phyloP scores from a whole-genome alignment of 2,329 filamentous ascomycete species.

The Fusarium decemcellulare region DNA sequence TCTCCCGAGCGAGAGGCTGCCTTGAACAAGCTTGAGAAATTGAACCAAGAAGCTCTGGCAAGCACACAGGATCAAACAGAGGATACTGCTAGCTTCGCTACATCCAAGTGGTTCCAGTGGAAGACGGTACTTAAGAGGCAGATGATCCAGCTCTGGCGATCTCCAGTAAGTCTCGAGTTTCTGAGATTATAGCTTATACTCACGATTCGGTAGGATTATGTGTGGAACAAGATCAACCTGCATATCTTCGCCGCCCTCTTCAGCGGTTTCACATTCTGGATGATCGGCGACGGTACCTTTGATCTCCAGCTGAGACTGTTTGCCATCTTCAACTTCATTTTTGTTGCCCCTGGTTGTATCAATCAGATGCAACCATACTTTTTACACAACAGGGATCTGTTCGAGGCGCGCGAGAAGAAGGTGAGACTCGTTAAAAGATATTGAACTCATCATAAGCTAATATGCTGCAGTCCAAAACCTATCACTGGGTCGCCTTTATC shows the following conservation, averaged over 20 bases:
- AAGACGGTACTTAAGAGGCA: slow-evolving; percentile 49
- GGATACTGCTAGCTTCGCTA: slow-evolving; percentile 58
- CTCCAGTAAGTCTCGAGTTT: slow-evolving; percentile 24
- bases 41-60: slow-evolving; percentile 65
- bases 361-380: slow-evolving; percentile 61
- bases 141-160: slow-evolving; percentile 44
- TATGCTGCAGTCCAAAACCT: slow-evolving; percentile 56
- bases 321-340: slow-evolving; percentile 67
- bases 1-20: slow-evolving; percentile 67
- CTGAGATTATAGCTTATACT: background rate
- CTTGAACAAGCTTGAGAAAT: slow-evolving; percentile 65
- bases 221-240: slow-evolving; percentile 50
- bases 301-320: slow-evolving; percentile 60
- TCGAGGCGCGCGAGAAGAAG: slow-evolving; percentile 64
- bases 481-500: slow-evolving; percentile 66
- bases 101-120: slow-evolving; percentile 56
- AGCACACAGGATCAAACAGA: slow-evolving; percentile 5
- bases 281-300: slow-evolving; percentile 57
- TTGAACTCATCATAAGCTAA: background rate
- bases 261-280: slow-evolving; percentile 66
- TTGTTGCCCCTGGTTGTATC: slow-evolving; percentile 60
- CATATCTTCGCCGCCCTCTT: slow-evolving; percentile 62
- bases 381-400: slow-evolving; percentile 61
- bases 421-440: background rate
- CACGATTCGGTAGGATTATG: slow-evolving; percentile 35